Base-by-base conservation (phyloP, 2,329 filamentous ascomycete genomes). In the Alternaria brassicae region DNA sequence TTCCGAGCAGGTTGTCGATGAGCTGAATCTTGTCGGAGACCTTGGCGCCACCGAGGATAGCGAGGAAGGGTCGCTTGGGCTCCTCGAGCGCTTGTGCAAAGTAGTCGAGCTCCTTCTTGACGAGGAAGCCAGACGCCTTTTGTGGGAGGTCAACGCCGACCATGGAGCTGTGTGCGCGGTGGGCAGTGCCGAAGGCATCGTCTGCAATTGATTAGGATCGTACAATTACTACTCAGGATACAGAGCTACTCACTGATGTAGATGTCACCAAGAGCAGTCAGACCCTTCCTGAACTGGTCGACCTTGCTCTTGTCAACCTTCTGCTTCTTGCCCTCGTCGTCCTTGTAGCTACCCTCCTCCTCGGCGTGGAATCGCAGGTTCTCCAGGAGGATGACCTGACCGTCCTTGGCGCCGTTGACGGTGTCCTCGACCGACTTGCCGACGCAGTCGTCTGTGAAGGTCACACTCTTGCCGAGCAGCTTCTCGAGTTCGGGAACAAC, bases 31-130 rank as follows among this genome's bases (percentile, higher is more conserved):
- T 99, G 87, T 99, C 95, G 42, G 92, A 96, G 71, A 99, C 93
- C 88, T 99, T 99, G 79, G 95, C 93, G 71, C 95, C 95, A 73
- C 95, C 95, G 53, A 99, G 91, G 78, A 99, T 99, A 79, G 95
- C 96, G 54, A 99, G 89, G 91, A 99, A 99, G 62, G 95, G 95
- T 57, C 94, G 89, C 84, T 96, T 86, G 63, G 95, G 95, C 72
- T 86, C 88, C 85, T 99, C 95, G 62, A 99, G 91, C 37, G 93
- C 95, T 85, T 97, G 88, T 67, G 95, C 95, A 78, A 99, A 99
- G 89, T 99, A 99, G 79, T 99, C 95, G 65, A 99, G 91, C 83
- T 99, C 95, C 86, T 98, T 99, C 91, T 99, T 99, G 86, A 99
- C 93, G 76, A 99, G 89, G 89, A 97, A 99, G 65, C 95, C 95